These are phyloP conservation scores for Yamadazyma aaseri DNA, from an alignment of 1,139 yeast species.

Conservation along the genomic window DNA sequence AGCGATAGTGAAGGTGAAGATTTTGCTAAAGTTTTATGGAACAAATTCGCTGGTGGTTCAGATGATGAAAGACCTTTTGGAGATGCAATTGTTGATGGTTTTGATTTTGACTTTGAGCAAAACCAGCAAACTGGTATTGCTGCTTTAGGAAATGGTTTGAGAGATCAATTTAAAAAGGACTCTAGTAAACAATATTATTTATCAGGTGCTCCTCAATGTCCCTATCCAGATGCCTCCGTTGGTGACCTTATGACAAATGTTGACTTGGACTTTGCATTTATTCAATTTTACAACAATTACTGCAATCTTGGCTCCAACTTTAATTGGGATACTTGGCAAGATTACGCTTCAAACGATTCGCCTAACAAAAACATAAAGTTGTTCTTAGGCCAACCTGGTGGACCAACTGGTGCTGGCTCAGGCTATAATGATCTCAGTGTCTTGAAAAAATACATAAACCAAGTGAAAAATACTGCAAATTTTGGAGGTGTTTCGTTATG, in stretches of 20 bases:
- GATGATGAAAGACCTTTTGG: constrained; percentile 73
- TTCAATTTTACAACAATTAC: constrained; percentile 92
- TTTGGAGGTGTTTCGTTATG: constrained; percentile 89
- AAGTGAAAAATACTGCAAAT: constrained; percentile 38
- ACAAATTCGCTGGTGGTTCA: constrained; percentile 78
- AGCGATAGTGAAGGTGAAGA: constrained; percentile 59
- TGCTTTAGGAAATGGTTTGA: constrained; percentile 60
- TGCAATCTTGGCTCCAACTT: constrained; percentile 60
- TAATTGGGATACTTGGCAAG: constrained; percentile 86
- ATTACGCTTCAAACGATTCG: constrained; percentile 57
- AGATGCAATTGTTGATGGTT: constrained; percentile 44
- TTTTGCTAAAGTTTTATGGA: constrained; percentile 80
- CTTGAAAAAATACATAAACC: constrained; percentile 24
- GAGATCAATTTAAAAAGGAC: constrained; percentile 54
- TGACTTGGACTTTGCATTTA: constrained; percentile 78
- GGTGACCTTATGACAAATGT: constrained; percentile 65
- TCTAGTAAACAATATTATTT: constrained; percentile 65
- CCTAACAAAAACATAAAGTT: constrained; percentile 69
- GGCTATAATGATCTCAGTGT: constrained; percentile 25
- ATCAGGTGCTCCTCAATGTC: constrained; percentile 96
- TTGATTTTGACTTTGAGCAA: constrained; percentile 46
- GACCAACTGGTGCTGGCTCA: constrained; percentile 61
- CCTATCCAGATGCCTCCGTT: constrained; percentile 82
- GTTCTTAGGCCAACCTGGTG: constrained; percentile 74
- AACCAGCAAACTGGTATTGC: constrained; percentile 53